Evolutionary conservation across 371 early-diverging fungal genomes (phyloP).

Genomic region (Syncephalastrum racemosum): DNA sequence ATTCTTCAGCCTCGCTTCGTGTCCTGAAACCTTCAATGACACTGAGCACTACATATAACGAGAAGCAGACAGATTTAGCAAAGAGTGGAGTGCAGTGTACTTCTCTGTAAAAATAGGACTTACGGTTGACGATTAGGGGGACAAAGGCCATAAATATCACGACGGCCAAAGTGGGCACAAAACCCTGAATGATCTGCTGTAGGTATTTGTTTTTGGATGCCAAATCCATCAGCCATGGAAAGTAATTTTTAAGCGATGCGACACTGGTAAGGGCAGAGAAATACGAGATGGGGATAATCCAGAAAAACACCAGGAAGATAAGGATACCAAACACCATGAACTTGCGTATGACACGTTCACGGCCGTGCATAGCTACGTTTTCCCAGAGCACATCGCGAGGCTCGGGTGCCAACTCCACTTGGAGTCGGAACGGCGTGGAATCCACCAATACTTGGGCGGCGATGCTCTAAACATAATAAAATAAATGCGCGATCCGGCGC

Average conservation of each 20-base stretch:
- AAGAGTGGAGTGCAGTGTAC: not conserved
- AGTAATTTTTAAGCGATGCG: conserved; percentile 45
- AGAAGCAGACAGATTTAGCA: not conserved
- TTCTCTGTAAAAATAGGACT: conserved; percentile 1
- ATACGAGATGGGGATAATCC: conserved; percentile 55
- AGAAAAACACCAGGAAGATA: conserved; percentile 51
- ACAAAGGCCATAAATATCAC: conserved; percentile 59
- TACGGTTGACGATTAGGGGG: conserved; percentile 65
- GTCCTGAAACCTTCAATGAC: conserved; percentile 68
- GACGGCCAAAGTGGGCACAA: conserved; percentile 60
- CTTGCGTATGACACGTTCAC: conserved; percentile 47
- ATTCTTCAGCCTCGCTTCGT: conserved; percentile 67
- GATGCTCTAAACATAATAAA: conserved; percentile 39
- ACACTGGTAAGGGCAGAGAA: conserved; percentile 56
- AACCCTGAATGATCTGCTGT: conserved; percentile 56
- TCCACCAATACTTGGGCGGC: conserved; percentile 60
- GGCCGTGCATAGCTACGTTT: conserved; percentile 64
- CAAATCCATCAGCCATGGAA: conserved; percentile 46
- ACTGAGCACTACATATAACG: conserved; percentile 26
- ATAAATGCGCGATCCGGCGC: not conserved
- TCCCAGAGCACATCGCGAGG: conserved; percentile 79
- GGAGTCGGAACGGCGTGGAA: conserved; percentile 69
- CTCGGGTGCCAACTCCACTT: conserved; percentile 70
- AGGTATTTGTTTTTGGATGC: conserved; percentile 50
- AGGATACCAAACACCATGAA: conserved; percentile 44